Evolutionary conservation across 371 early-diverging fungal species (phyloP).

Genomic region (Lichtheimia ornata): DNA sequence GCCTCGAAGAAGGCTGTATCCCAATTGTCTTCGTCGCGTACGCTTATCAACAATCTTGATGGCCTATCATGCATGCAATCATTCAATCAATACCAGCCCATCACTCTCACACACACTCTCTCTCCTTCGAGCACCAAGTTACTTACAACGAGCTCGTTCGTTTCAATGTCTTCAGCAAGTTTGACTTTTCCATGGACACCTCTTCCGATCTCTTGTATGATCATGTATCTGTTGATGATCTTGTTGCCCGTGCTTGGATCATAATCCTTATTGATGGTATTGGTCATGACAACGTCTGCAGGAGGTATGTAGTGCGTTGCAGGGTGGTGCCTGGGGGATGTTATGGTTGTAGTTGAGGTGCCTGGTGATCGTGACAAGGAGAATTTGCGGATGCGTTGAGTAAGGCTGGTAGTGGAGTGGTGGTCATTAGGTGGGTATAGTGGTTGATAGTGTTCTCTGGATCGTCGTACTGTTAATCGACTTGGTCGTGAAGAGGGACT

Average conservation of each 20-base stretch:
- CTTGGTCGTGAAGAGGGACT: background rate
- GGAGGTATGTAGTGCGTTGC: background rate
- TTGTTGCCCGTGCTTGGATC: slow-evolving; percentile 88
- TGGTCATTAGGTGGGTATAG: slow-evolving; percentile 4
- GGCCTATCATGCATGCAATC: slow-evolving; percentile 49
- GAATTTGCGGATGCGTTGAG: slow-evolving; percentile 17
- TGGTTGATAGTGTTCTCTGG: slow-evolving; percentile 2
- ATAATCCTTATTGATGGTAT: slow-evolving; percentile 74
- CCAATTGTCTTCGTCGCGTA: slow-evolving; percentile 66
- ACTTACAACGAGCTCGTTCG: slow-evolving; percentile 75
- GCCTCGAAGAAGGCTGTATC: slow-evolving; percentile 45
- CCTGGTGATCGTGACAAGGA: slow-evolving; percentile 20
- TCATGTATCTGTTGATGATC: slow-evolving; percentile 91
- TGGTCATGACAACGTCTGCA: slow-evolving; percentile 49
- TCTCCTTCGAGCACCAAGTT: background rate
- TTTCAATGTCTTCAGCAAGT: slow-evolving; percentile 77
- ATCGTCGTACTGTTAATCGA: background rate
- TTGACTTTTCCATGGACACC: slow-evolving; percentile 97
- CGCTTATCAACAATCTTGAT: slow-evolving; percentile 86
- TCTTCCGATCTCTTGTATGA: slow-evolving; percentile 89
- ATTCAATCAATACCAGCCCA: background rate
- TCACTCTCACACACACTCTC: background rate
- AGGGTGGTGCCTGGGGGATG: slow-evolving; percentile 12
- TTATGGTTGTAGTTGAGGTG: slow-evolving; percentile 8
- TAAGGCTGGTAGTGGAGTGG: slow-evolving; percentile 6